A percentile compares a stretch with the other conserved stretches of the same genome.
Conservation (phyloP, 1,139 yeast genomes). For the Taphrina populina region DNA sequence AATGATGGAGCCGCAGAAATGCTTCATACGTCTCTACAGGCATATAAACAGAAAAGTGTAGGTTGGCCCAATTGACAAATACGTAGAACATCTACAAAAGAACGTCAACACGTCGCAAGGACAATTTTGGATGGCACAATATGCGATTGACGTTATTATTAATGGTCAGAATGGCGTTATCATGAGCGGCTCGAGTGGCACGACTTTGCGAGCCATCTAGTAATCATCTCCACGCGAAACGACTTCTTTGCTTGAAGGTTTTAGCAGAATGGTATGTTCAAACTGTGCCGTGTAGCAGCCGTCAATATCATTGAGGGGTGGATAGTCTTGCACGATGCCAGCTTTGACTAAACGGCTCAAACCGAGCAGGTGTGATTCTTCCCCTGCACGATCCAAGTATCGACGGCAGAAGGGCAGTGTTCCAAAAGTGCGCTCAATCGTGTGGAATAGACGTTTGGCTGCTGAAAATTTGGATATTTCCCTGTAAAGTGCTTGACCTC, state of each 20-base stretch:
- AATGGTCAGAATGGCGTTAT: too few species aligned
- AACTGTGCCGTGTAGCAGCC: constrained; percentile 95
- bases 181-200: too few species aligned
- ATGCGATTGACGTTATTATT: too few species aligned
- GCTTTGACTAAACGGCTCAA: constrained; percentile 77
- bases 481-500: constrained; percentile 51
- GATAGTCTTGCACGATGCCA: constrained; percentile 88
- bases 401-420: constrained; percentile 96
- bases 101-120: too few species aligned
- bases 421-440: constrained; percentile 79
- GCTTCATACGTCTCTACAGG: too few species aligned
- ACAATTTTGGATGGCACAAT: too few species aligned
- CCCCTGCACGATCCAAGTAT: constrained; percentile 86
- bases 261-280: constrained; percentile 88
- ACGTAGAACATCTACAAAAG: too few species aligned
- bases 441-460: constrained; percentile 64
- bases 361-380: constrained; percentile 85
- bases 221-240: constrained; percentile 94
- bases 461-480: constrained; percentile 61
- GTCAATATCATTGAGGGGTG: constrained; percentile 83
- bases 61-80: too few species aligned
- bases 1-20: too few species aligned
- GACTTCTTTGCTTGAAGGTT: constrained; percentile 90
- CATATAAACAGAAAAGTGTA: too few species aligned
- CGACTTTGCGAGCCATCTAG: constrained; percentile 42